Base-by-base conservation (phyloP, 176 grass and related monocot genomes). In the Oryza meyeriana region DNA sequence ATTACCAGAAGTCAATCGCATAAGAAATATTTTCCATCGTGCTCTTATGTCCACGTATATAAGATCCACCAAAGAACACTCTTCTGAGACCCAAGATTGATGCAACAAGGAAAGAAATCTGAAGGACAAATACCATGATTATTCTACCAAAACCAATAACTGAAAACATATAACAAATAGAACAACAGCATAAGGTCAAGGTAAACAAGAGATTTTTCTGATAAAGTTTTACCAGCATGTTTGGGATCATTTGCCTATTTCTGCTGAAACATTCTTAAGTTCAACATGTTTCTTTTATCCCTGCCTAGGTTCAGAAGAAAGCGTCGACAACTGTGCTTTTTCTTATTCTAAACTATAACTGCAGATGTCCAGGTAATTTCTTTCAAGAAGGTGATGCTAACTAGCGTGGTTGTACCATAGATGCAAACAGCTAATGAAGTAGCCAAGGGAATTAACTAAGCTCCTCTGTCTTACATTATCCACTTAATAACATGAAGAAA, bases 11-110 rank as follows among this genome's bases (percentile, higher is more conserved):
- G 71, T 93, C 77, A 80, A 98, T 91, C 84, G 96, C 96, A 88
- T 90, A 95, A 85, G 92, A 87, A 88, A 98, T 93, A 84, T 95
- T 95, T 78, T 95, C 85, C 92, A 98, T 91, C 75, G 92, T 98
- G 85, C 96, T 98, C 67, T 74, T 89, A 83, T 98, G 96, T 64
- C 93, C 92, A 66, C 96, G 92, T 86, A 98, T 93, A 64, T 98
- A 98, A 26, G 96, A 98, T 86, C 96, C 96, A 80, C 93, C 96
- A 77, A 98, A 98, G 59, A 98, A 98, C 18, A 98, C 96, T 79
- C 90, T 95, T 81, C 12, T 84, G 64, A 98, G 90, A 55, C 93
- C 92, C 84, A 98, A 85, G 47, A 95, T 90, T 80, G 96, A 88
- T 14, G 96, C 96, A 61, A 98, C 96, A 91, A 98, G 96, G 76